Percentiles rank a stretch among this genome's conserved stretches.
These are phyloP conservation scores for Trypanosoma conorhini DNA, from an alignment of 208 protist genomes.

Conservation along the genomic window DNA sequence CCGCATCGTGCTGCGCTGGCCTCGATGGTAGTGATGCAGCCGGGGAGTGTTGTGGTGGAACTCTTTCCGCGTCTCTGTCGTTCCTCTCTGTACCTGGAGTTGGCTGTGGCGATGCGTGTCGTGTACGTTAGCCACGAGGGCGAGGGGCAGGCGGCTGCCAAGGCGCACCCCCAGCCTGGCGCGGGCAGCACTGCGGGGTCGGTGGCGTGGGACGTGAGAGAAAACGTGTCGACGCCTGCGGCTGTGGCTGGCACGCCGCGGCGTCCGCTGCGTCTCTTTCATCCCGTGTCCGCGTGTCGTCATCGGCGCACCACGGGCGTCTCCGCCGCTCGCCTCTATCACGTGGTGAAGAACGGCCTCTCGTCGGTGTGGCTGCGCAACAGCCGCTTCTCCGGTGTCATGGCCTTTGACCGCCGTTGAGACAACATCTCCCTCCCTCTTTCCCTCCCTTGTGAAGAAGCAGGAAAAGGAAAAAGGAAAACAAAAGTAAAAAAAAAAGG, in stretches of 20 bases:
- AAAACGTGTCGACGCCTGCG: not conserved
- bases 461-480: too few relatives aligned
- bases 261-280: not conserved
- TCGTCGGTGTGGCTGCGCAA: constrained; percentile 25
- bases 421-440: not conserved
- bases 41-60: constrained; percentile 22
- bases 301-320: not conserved
- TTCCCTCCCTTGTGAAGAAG: too few relatives aligned
- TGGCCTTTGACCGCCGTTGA: constrained; percentile 21
- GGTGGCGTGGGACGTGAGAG: not conserved
- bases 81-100: constrained; percentile 9
- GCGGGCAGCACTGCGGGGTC: too few relatives aligned
- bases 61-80: constrained; percentile 24
- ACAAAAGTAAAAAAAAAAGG: not conserved
- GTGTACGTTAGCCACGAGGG: constrained; percentile 19
- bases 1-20: not conserved
- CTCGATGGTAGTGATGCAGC: constrained; percentile 13
- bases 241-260: not conserved
- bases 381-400: constrained; percentile 16
- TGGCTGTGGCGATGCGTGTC: constrained; percentile 25
- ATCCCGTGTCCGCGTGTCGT: not conserved
- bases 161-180: not conserved
- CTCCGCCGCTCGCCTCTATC: constrained; percentile 11
- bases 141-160: not conserved
- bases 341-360: constrained; percentile 20